Base-by-base conservation (phyloP, 306 rosid genomes). In the Canavalia ensiformis region DNA sequence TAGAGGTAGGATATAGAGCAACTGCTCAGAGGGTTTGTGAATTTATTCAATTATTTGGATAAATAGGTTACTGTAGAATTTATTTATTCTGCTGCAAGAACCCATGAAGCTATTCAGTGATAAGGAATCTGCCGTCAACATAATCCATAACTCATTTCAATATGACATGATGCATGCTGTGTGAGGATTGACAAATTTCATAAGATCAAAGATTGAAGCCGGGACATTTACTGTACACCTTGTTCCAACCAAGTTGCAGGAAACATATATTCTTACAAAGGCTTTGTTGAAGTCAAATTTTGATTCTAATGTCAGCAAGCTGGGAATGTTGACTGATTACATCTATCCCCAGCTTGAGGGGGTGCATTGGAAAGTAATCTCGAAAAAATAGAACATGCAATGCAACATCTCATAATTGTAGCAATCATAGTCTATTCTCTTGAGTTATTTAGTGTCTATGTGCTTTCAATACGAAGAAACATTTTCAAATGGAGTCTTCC, bases 151-250 rank as follows among this genome's bases (percentile, higher is more conserved):
- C 65, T 47, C 34, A n/a, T 2, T 72, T 51, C 37, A 34, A 52
- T 44, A 13, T 35, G 35, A 52, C 8, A 51, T 25, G 63, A 13
- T 52, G 76, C 51, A 71, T 18, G 18, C 50, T 18, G 34, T 51
- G 49, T 72, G 12, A 72, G 42, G 3, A 47, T 30, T 69, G 44
- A 72, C 76, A 72, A 52, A 35, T 9, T 72, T 72, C 5, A 51
- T 33, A 2, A 69, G 1, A 13, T 66, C 10, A 42, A n/a, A 66
- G 46, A 66, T 42, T 41, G 52, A 66, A n/a, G 42, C 7, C 18
- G 51, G n/a, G 13, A 41, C 34, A 30, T 46, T 31, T 49, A 29
- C 45, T 2, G 5, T 69, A 47, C 18, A 31, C 6, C 2, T 31
- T 69, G 4, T 49, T 0, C 12, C 5, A 47, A 47, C 59, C 11